Conservation (phyloP, 1,139 yeast genomes). For the Suhomyces bolitotheri region DNA sequence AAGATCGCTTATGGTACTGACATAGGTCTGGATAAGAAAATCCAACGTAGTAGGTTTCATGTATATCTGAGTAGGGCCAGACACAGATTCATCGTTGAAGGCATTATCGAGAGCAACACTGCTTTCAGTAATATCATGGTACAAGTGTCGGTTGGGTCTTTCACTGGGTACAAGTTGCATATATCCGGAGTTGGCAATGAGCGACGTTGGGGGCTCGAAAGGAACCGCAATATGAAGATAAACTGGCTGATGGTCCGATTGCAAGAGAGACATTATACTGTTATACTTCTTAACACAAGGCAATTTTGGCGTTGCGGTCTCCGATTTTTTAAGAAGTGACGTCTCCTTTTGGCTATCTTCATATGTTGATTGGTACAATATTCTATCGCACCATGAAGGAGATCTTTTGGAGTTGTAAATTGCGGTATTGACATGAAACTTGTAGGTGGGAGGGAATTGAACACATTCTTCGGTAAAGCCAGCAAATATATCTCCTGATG, state of each 20-base stretch:
- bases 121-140: constrained; percentile 12
- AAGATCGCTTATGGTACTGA: constrained; percentile 36
- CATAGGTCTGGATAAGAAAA: constrained; percentile 25
- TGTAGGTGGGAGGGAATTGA: constrained; percentile 74
- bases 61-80: constrained; percentile 48
- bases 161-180: constrained; percentile 37
- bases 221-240: constrained; percentile 49
- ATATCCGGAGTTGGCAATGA: constrained; percentile 44
- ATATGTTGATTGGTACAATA: constrained; percentile 58
- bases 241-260: constrained; percentile 48
- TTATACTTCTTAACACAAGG: constrained; percentile 41
- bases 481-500: constrained; percentile 48
- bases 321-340: constrained; percentile 6
- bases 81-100: constrained; percentile 24
- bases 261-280: constrained; percentile 35
- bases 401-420: constrained; percentile 58
- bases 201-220: constrained; percentile 39
- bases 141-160: constrained; percentile 23
- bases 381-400: constrained; percentile 92
- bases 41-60: constrained; percentile 45
- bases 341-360: constrained; percentile 14
- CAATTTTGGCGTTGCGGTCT: constrained; percentile 10
- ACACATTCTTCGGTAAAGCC: constrained; percentile 68
- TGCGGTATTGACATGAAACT: constrained; percentile 52
- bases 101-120: constrained; percentile 7